Evolutionary conservation across 2,329 filamentous ascomycete genomes (phyloP), one percentile per base, ranked within the genome.

Genomic region (Uncinocarpus reesii): DNA sequence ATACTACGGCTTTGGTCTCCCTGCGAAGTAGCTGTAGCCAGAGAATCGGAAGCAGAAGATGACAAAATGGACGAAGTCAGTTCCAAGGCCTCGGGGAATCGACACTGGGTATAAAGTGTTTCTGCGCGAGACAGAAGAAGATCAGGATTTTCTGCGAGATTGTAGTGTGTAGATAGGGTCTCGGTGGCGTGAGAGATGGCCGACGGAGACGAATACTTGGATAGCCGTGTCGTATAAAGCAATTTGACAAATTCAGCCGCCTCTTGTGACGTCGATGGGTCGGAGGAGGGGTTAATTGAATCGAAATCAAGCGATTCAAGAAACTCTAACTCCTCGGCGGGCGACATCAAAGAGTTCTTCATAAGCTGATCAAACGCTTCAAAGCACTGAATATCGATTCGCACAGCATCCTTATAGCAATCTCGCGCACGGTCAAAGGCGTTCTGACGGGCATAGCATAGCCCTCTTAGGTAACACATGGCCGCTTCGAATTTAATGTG

Each of bases 351-450:
- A 16, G 86, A 86, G 69, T 98, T 98, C 69, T 88, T 87, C 81
- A 96, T 95, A 48, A 98, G 77, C 70, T 96, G 89, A 59, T 95
- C 89, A 62, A 98, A 96, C 0, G 92, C 92, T 67, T 98, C 92
- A 62, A 95, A 96, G 68, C 92, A 98, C 65, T 95, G 89, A 2
- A 96, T 89, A 62, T 98, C 92, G 60, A 98, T 95, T 53, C 86
- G 81, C 38, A 96, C 88, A 1, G 92, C 92, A 59, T 94, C 87
- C 70, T 95, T 96, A 75, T 96, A 98, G 70, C 92, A 96, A 60
- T 96, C 89, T 65, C 95, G 95, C 45, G 92, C 92, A 28, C 88
- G 82, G 64, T 98, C 92, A 59, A 96, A 96, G 21, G 90, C 86
- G 65, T 96, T 98, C 65, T 95, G 86, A 67, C 95, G 95, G 5